Percentiles rank a stretch among this genome's conserved stretches.
phyloP scores from a whole-genome alignment of 2,329 filamentous ascomycete species.

The Elsinoe batatas region DNA sequence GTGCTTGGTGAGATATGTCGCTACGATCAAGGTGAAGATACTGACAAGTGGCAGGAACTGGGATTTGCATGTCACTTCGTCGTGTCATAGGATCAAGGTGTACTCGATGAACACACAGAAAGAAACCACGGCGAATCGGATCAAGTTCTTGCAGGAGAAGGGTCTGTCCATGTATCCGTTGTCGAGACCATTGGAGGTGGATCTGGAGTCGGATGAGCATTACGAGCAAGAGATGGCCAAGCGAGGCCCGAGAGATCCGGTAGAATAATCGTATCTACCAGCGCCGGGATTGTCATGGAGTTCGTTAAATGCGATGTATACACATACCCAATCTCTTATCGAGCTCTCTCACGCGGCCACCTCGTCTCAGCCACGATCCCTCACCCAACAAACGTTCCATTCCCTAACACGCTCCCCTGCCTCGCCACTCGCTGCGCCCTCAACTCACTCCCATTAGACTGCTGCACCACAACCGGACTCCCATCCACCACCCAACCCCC shows the following conservation, averaged over 20 bases:
- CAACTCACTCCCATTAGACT: neutral
- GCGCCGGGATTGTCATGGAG: neutral
- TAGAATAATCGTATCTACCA: slow-evolving; percentile 24
- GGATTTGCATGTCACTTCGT: slow-evolving; percentile 56
- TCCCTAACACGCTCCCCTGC: slow-evolving; percentile 1
- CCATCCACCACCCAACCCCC: neutral
- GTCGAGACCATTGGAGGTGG: slow-evolving; percentile 28
- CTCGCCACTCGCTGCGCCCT: neutral
- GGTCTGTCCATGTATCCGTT: slow-evolving; percentile 21
- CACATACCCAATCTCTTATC: neutral
- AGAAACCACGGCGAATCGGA: slow-evolving; percentile 38
- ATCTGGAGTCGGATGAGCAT: slow-evolving; percentile 41
- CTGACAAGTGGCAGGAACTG: slow-evolving; percentile 38
- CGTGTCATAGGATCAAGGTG: slow-evolving; percentile 50
- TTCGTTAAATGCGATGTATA: neutral
- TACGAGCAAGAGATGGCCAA: slow-evolving; percentile 36
- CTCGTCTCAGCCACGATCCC: neutral
- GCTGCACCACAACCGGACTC: neutral
- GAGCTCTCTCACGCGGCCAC: neutral
- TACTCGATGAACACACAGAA: slow-evolving; percentile 52
- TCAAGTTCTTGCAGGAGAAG: slow-evolving; percentile 43
- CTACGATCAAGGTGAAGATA: no score
- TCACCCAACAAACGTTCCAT: slow-evolving; percentile 6
- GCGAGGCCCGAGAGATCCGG: slow-evolving; percentile 33
- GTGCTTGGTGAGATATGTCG: slow-evolving; percentile 27